These are phyloP conservation scores for Quercus phellos DNA, from an alignment of 331 rosid genomes.

Conservation along the genomic window DNA sequence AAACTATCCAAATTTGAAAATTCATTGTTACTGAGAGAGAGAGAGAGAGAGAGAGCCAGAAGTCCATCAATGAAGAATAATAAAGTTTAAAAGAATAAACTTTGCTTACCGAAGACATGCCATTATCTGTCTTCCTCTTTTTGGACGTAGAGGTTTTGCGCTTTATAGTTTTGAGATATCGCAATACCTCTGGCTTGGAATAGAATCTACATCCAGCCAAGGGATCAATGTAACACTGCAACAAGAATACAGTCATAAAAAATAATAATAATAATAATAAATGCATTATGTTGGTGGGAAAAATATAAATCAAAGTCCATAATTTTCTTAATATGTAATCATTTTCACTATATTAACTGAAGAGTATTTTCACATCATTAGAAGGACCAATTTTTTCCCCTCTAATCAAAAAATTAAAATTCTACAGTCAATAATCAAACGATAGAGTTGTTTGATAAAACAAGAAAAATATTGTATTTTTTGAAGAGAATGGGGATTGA, in stretches of 20 bases:
- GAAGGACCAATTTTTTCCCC: too few species aligned
- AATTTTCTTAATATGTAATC: too few species aligned
- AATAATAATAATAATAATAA: neutral
- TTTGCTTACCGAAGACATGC: slow-evolving; percentile 31
- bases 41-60: neutral
- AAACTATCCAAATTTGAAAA: neutral
- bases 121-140: slow-evolving; percentile 26
- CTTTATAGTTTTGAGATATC: slow-evolving; percentile 53
- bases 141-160: slow-evolving; percentile 25
- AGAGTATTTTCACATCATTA: too few species aligned
- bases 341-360: too few species aligned
- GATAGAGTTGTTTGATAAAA: too few species aligned
- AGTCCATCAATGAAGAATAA: neutral
- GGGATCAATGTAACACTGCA: slow-evolving; percentile 77
- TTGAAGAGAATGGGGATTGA: neutral
- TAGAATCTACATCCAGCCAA: slow-evolving; percentile 52
- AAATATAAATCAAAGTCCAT: too few species aligned
- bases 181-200: slow-evolving; percentile 82
- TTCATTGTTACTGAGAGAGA: neutral
- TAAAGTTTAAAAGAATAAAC: slow-evolving; percentile 35
- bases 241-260: slow-evolving; percentile 16
- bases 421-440: too few species aligned
- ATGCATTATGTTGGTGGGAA: neutral
- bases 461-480: too few species aligned
- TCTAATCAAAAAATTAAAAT: too few species aligned